Conservation (phyloP, 371 early-diverging fungal species). For the Catenaria anguillulae region DNA sequence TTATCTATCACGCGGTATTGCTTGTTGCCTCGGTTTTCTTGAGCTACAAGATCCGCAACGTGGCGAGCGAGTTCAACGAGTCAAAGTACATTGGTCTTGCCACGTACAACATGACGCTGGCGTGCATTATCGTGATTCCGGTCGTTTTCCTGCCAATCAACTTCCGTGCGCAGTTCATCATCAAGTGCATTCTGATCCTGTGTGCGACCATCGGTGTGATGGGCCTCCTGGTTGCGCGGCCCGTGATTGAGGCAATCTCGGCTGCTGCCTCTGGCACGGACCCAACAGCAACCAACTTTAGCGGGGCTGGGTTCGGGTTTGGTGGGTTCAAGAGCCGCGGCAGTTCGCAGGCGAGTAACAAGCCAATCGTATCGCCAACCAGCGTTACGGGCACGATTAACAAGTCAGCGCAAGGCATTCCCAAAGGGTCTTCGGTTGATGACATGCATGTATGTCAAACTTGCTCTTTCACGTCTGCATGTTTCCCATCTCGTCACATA, state of each 20-base stretch:
- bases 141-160: not conserved
- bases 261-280: too few species aligned
- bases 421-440: too few species aligned
- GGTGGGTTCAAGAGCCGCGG: too few species aligned
- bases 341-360: too few species aligned
- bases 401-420: too few species aligned
- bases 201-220: not conserved
- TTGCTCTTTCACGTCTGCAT: too few species aligned
- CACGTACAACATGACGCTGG: not conserved
- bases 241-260: not conserved
- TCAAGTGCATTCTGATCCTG: not conserved
- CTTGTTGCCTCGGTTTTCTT: not conserved
- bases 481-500: too few species aligned
- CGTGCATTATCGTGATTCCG: not conserved
- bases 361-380: too few species aligned
- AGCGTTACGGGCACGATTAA: too few species aligned
- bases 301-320: too few species aligned
- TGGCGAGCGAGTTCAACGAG: not conserved
- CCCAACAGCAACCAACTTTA: too few species aligned
- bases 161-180: not conserved
- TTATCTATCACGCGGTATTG: not conserved
- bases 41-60: not conserved
- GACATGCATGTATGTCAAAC: too few species aligned
- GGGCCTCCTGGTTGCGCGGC: not conserved
- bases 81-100: not conserved